phyloP scores from a whole-genome alignment of 495 filamentous ascomycete genomes.

The Hyaloscypha finlandica region DNA sequence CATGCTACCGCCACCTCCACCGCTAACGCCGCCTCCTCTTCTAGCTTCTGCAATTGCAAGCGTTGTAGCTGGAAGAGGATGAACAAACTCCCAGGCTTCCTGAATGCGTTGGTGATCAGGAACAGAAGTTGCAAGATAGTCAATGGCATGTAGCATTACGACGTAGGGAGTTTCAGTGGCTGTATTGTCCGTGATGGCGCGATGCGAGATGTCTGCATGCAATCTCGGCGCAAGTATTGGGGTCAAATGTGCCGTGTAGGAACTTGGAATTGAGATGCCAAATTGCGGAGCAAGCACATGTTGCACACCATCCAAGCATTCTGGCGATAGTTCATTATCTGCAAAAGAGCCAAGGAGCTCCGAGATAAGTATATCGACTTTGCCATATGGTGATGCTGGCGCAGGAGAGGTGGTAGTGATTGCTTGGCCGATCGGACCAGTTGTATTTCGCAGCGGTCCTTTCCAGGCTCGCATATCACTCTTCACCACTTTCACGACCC shows the following conservation, averaged over 20 bases:
- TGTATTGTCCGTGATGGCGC: conserved; percentile 60
- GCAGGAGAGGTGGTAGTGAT: conserved; percentile 13
- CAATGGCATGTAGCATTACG: conserved; percentile 85
- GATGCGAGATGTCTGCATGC: conserved; percentile 71
- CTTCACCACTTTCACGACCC: conserved; percentile 79
- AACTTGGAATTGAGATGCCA: conserved; percentile 90
- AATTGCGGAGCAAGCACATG: conserved; percentile 69
- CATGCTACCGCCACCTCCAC: conserved; percentile 60
- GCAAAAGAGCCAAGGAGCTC: conserved; percentile 93
- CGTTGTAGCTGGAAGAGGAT: conserved; percentile 50
- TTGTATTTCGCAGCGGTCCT: conserved; percentile 54
- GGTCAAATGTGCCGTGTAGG: conserved; percentile 88
- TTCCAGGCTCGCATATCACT: conserved; percentile 98
- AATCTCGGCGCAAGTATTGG: conserved; percentile 90
- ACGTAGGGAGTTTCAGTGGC: conserved; percentile 87
- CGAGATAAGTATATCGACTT: conserved; percentile 90
- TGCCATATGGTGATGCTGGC: conserved; percentile 44
- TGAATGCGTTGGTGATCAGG: conserved; percentile 61
- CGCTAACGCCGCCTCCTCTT: conserved; percentile 53
- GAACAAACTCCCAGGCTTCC: conserved; percentile 69
- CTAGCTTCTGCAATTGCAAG: conserved; percentile 55
- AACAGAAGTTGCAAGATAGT: conserved; percentile 68
- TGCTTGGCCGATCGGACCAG: conserved; percentile 24
- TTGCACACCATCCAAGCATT: conserved; percentile 89
- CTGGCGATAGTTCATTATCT: conserved; percentile 87